Evolutionary conservation across 1,284 basidiomycete genomes (phyloP).

Genomic region (Calocybe gambosa): DNA sequence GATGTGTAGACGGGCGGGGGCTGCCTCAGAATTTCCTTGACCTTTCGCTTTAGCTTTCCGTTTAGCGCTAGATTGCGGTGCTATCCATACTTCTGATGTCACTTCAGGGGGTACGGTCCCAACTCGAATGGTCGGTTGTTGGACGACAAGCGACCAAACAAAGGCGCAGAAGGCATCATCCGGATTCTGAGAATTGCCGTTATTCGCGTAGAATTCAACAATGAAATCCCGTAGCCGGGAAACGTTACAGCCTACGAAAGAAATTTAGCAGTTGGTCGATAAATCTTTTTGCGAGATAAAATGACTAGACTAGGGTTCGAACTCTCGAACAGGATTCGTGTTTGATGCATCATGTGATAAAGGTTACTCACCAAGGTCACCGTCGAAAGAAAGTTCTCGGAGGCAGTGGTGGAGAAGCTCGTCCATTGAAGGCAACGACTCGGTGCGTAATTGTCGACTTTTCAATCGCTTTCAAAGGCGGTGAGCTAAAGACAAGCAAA

Average conservation of each 20-base stretch:
- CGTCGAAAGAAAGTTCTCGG: slow-evolving; percentile 26
- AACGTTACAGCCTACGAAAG: slow-evolving; percentile 56
- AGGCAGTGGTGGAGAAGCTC: slow-evolving; percentile 27
- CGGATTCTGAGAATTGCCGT: slow-evolving; percentile 41
- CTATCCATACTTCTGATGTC: slow-evolving; percentile 64
- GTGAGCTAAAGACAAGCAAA: neutral
- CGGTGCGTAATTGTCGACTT: neutral
- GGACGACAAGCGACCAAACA: slow-evolving; percentile 72
- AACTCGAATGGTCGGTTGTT: slow-evolving; percentile 65
- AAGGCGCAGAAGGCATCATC: slow-evolving; percentile 77
- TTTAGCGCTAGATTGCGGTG: slow-evolving; percentile 61
- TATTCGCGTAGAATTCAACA: slow-evolving; percentile 51
- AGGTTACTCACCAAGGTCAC: slow-evolving; percentile 36
- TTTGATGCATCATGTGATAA: slow-evolving; percentile 23
- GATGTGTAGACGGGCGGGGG: slow-evolving; percentile 40
- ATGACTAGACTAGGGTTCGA: slow-evolving; percentile 37
- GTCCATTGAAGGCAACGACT: slow-evolving; percentile 18
- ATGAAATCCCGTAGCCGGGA: slow-evolving; percentile 67
- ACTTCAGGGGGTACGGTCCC: slow-evolving; percentile 56
- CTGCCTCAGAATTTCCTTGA: slow-evolving; percentile 37
- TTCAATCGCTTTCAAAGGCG: neutral
- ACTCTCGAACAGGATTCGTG: slow-evolving; percentile 24
- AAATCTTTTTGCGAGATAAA: slow-evolving; percentile 11
- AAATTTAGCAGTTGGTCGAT: slow-evolving; percentile 1
- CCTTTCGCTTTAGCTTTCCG: slow-evolving; percentile 55